These are phyloP conservation scores for Eimeria maxima DNA, from an alignment of 169 alveolate species.

Conservation along the genomic window DNA sequence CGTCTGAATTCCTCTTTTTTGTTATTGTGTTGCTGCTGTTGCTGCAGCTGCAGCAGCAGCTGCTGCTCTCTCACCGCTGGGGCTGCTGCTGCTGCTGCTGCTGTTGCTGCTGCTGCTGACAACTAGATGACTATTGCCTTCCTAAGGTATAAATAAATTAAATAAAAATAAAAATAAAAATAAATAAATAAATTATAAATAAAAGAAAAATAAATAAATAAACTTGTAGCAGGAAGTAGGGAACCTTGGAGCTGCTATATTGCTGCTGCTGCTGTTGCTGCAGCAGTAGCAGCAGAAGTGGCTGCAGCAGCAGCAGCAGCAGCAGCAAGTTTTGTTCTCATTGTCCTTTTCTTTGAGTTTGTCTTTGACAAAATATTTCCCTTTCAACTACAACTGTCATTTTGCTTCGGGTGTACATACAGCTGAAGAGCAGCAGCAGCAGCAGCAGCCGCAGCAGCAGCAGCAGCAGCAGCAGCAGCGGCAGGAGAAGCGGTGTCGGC, in stretches of 20 bases:
- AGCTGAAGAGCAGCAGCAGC: conserved; percentile 64
- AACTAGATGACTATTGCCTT: no score
- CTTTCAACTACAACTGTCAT: no score
- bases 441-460: neutral
- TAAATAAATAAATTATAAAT: no score
- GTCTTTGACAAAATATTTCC: no score
- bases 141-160: no score
- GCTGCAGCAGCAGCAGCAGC: neutral
- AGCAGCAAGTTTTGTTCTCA: neutral
- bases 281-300: neutral
- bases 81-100: conserved; percentile 24
- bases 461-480: neutral
- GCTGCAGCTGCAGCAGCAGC: neutral
- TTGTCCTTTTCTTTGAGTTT: no score
- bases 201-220: no score
- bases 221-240: no score
- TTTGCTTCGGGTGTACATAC: neutral
- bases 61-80: neutral
- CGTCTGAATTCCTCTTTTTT: no score
- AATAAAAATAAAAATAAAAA: no score
- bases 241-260: neutral
- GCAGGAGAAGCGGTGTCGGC: conserved; percentile 46
- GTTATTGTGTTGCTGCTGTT: conserved; percentile 6
- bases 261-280: conserved; percentile 10
- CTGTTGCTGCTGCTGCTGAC: neutral